These are phyloP conservation scores for Colletotrichum higginsianum DNA, from an alignment of 2,329 filamentous ascomycete species.

Conservation along the genomic window DNA sequence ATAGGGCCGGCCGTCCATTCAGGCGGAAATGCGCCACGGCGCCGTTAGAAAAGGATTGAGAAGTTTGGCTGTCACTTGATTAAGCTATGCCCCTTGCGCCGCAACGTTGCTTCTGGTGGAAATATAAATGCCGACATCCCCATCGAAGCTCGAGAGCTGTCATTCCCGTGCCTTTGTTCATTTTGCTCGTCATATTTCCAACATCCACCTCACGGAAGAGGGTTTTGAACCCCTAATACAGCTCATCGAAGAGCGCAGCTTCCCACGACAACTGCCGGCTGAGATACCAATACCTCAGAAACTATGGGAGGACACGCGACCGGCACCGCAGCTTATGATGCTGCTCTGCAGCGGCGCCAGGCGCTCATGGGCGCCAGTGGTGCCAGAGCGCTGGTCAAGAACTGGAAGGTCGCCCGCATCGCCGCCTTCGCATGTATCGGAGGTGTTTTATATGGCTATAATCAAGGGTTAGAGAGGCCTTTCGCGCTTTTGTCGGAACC, in stretches of 20 bases:
- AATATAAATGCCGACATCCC: slow-evolving; percentile 23
- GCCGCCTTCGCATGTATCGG: slow-evolving; percentile 75
- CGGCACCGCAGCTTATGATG: slow-evolving; percentile 61
- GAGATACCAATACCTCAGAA: background rate
- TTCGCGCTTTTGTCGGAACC: background rate
- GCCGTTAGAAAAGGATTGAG: background rate
- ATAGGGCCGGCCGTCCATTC: background rate
- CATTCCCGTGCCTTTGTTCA: background rate
- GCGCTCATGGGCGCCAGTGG: slow-evolving; percentile 68
- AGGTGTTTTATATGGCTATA: slow-evolving; percentile 78
- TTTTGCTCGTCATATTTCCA: background rate
- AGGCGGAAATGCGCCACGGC: background rate
- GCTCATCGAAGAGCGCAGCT: background rate
- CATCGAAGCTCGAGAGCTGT: slow-evolving; percentile 3
- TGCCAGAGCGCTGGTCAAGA: slow-evolving; percentile 69
- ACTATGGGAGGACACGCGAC: slow-evolving; percentile 59
- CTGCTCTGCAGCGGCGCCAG: slow-evolving; percentile 66
- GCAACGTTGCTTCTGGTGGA: background rate
- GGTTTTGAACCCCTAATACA: background rate
- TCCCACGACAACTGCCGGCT: background rate
- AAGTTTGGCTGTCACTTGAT: slow-evolving; percentile 9
- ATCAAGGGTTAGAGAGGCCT: slow-evolving; percentile 54
- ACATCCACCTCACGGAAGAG: background rate
- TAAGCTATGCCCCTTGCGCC: slow-evolving; percentile 1
- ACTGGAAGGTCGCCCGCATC: slow-evolving; percentile 73